Evolutionary conservation across 805 yeast species (phyloP), one percentile per base, ranked within the genome.

Genomic region (Starmerella stellata): DNA sequence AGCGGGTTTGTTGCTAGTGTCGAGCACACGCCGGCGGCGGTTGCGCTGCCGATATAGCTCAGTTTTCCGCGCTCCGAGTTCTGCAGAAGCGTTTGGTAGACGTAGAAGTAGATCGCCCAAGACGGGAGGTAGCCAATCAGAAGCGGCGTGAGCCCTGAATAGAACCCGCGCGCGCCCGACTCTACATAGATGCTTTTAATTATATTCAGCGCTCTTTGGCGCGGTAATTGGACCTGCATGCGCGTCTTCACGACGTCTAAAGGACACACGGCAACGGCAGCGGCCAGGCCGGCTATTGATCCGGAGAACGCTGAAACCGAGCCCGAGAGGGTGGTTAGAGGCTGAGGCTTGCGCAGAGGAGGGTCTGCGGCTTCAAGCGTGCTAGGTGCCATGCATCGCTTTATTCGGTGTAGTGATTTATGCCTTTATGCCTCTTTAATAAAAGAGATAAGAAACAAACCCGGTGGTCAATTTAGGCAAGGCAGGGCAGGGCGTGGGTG

Each of bases 21-120:
- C 2, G 93, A 78, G 5, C 75, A 72, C 40, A 80, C 72, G 21
- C 98, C 98, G 1, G 96, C 94, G 4, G 81, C 69, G 36, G 87
- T 67, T 1, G 98, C 95, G 38, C 73, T 61, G 37, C 63, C 62
- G 52, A 60, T 64, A 52, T 52, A 39, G 55, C 40, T 18, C 45
- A 18, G 8, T n/a, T n/a, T n/a, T n/a, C n/a, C n/a, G n/a, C n/a
- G n/a, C 19, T 36, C 17, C 32, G 16, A 21, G 9, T 7, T 24
- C 25, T 39, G 40, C 37, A 38, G 46, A 34, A 43, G 34, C 32
- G 57, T 52, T 54, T 87, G 96, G 57, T 90, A 90, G 24, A 83
- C 78, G 5, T 87, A 69, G 59, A 90, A 90, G 56, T 90, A 90
- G 35, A 90, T 79, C 66, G 83, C 83, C 98, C 98, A 90, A 0